phyloP scores from a whole-genome alignment of 495 filamentous ascomycete genomes.

The Delitschia confertaspora region DNA sequence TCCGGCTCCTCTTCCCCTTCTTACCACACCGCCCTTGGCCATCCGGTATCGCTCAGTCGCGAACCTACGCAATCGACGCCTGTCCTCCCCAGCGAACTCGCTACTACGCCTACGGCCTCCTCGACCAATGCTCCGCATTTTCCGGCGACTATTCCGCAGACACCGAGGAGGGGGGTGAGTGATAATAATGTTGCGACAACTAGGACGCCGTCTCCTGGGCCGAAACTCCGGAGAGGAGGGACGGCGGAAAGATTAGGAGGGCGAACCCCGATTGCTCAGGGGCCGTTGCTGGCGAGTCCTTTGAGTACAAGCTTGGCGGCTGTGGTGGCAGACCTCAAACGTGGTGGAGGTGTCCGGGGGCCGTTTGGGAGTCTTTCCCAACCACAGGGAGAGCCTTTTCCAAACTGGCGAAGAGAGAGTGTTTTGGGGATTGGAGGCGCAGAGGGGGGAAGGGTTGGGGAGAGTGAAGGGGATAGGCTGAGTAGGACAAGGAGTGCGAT shows the following conservation, averaged over 20 bases:
- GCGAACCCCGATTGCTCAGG: conserved; percentile 28
- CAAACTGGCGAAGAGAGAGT: conserved; percentile 4
- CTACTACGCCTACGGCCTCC: conserved; percentile 3
- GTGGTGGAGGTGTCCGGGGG: conserved; percentile 10
- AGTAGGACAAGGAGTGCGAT: no score
- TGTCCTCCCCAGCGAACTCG: conserved; percentile 22
- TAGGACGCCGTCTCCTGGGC: no score
- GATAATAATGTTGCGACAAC: no score
- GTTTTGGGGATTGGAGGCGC: conserved; percentile 12
- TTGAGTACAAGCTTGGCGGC: conserved; percentile 30
- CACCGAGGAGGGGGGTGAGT: conserved; percentile 12
- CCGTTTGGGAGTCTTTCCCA: not conserved
- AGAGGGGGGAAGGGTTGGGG: conserved; percentile 2
- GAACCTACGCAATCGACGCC: conserved; percentile 21
- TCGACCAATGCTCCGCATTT: conserved; percentile 13
- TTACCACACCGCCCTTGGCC: no score
- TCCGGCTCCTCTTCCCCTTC: not conserved
- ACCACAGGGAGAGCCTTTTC: not conserved
- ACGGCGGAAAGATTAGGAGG: conserved; percentile 16
- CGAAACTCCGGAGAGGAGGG: conserved; percentile 14
- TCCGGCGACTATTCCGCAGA: conserved; percentile 7
- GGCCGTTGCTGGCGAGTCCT: conserved; percentile 29
- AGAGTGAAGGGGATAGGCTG: conserved; percentile 3
- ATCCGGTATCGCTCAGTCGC: conserved; percentile 7
- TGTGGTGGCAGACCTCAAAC: conserved; percentile 43